Base-by-base conservation (phyloP, 345 rosid species). In the Zanthoxylum bungeanum region DNA sequence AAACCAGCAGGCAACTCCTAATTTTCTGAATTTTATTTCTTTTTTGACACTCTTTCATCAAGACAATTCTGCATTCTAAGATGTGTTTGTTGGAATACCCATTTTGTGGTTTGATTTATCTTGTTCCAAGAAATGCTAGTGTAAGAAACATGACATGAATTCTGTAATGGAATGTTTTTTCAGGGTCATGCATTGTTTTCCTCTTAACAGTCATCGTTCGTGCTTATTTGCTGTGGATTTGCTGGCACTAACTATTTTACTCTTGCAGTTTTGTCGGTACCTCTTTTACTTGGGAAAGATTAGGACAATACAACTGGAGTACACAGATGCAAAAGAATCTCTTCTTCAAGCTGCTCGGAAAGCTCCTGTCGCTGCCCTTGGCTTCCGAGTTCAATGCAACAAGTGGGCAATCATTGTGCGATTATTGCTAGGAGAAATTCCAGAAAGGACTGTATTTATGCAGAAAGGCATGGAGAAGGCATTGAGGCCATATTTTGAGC, bases 391-490 rank as follows among this genome's bases (percentile, higher is more conserved):
- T 69, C 82, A 77, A 59, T 85, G 89, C 77, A 85, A 83, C 79
- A 85, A 85, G 58, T 85, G 87, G 89, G 89, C 85, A 33, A 47
- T 85, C 22, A 83, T 85, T 73, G 89, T 83, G 59, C 78, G 89
- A 34, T 57, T 83, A 34, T 66, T 83, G 63, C 77, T 85, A 25
- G 89, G 89, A 68, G 89, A 85, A 76, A 85, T 85, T 55, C 89
- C 87, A 1, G 87, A 85, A 75, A 81, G 89, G 76, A 85, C 85
- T 62, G 81, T 85, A 25, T 83, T 85, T 64, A 83, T 85, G 89
- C 87, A 85, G 73, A 81, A 83, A 78, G 87, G 89, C 68, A 85
- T 85, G 89, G 87, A 83, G 74, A 83, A 77, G 55, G 85, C 89
- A 58, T 64, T 85, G 79, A 83, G 84, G 78, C 89, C 89, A 11